Evolutionary conservation across 257 asterid species (phyloP), one percentile per base, ranked within the genome.

Genomic region (Apocynum venetum): DNA sequence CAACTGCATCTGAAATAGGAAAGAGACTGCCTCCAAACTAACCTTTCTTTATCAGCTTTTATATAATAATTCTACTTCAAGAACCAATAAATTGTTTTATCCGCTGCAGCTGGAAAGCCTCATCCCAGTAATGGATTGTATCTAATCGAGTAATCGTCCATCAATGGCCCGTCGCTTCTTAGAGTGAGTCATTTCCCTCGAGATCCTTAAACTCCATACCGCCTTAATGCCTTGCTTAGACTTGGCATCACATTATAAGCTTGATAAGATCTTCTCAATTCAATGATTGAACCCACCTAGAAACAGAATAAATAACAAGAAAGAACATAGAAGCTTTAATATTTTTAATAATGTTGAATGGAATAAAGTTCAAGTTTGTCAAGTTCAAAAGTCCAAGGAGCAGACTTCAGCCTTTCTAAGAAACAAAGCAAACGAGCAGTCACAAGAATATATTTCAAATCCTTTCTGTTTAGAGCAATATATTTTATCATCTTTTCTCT

Each of bases 161-260:
- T 41, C 11, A 59, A 57, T 10, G 25, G 7, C 47, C 71, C 3
- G 0, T 31, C 47, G 78, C 48, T 75, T 61, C 69, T 52, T 66
- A 48, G 56, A 51, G n/a, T 35, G 46, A 65, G 49, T 48, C 71
- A 31, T 73, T 20, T 40, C 46, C 12, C 49, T 19, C 74, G 14
- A 35, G 47, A 59, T 60, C 63, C 67, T 91, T 84, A 92, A 41
- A 91, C 89, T 44, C 97, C 97, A 77, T 96, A 95, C 17, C 97
- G 94, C 79, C 84, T 88, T 87, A 93, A 77, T 4, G 88, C 97
- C 86, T 90, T 93, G 77, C 89, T 87, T 78, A 96, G 91, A 83
- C 91, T 87, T n/a, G 98, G 99, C 99, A 96, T 93, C 48, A 93
- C 98, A 56, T 96, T 93, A 84, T 96, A 96, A 48, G 98, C 99